Conservation (phyloP, 371 early-diverging fungal species). For the Blakeslea trispora region DNA sequence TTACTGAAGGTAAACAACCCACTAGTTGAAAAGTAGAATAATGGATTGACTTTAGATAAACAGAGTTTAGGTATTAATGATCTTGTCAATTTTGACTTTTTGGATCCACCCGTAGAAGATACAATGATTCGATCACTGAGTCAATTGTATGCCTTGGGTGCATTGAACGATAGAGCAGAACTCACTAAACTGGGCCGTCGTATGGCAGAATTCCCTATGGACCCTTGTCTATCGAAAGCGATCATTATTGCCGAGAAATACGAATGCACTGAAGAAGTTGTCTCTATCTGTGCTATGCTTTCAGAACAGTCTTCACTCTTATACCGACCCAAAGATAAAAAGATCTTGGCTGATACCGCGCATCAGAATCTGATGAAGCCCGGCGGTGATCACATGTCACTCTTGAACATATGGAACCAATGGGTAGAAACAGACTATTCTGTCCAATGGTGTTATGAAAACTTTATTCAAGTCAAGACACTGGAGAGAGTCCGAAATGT, state of each 20-base stretch:
- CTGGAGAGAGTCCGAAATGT: constrained; percentile 92
- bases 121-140: constrained; percentile 91
- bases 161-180: constrained; percentile 90
- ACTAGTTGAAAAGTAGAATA: no score
- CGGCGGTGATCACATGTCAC: constrained; percentile 91
- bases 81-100: constrained; percentile 95
- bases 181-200: constrained; percentile 95
- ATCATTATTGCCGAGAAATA: constrained; percentile 92
- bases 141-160: constrained; percentile 95
- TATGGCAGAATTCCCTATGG: constrained; percentile 99
- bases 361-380: constrained; percentile 80
- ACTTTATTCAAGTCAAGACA: constrained; percentile 92
- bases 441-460: constrained; percentile 94
- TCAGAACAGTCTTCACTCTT: constrained; percentile 91
- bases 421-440: constrained; percentile 95
- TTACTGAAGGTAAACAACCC: constrained; percentile 84
- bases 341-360: constrained; percentile 92
- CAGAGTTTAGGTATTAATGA: constrained; percentile 93
- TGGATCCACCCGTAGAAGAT: constrained; percentile 97
- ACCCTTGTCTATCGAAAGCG: constrained; percentile 94
- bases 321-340: constrained; percentile 94
- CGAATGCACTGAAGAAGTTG: constrained; percentile 90
- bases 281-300: constrained; percentile 89
- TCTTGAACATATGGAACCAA: constrained; percentile 93
- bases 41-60: no score